Percentiles rank a stretch among this genome's conserved stretches.
Conservation (phyloP, 2,329 filamentous ascomycete species). For the Nigrospora osmanthi region DNA sequence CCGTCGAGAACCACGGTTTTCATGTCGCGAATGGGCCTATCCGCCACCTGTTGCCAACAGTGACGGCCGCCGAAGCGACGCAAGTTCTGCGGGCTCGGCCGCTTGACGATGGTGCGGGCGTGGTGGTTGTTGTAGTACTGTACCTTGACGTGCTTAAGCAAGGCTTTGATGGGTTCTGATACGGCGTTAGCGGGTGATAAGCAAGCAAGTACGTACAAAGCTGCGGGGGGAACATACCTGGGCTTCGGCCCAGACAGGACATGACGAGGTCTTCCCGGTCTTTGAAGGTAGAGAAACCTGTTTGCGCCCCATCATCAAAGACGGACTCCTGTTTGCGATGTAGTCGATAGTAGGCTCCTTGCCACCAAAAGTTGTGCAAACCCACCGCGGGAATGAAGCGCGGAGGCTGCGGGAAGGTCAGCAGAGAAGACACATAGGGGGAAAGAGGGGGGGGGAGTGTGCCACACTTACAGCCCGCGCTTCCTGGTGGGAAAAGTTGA, state of each 20-base stretch:
- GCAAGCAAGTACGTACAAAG: not conserved
- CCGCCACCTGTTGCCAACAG: constrained; percentile 49
- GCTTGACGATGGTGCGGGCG: constrained; percentile 51
- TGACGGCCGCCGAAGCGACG: constrained; percentile 34
- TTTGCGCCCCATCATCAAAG: constrained; percentile 23
- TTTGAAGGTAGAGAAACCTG: constrained; percentile 29
- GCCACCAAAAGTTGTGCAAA: constrained; percentile 45
- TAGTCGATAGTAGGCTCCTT: constrained; percentile 40
- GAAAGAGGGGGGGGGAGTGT: not conserved
- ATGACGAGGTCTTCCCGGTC: constrained; percentile 45
- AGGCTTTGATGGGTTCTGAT: constrained; percentile 43
- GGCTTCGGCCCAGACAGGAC: constrained; percentile 45
- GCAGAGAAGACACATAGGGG: not conserved
- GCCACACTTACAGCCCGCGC: constrained; percentile 33
- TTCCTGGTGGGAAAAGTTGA: constrained; percentile 53
- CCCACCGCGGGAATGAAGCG: constrained; percentile 48
- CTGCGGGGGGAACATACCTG: constrained; percentile 12
- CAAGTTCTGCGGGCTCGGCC: constrained; percentile 37
- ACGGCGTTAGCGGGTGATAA: constrained; percentile 3
- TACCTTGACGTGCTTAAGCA: constrained; percentile 45
- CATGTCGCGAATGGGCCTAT: constrained; percentile 62
- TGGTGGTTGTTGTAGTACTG: constrained; percentile 43
- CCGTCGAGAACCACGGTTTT: constrained; percentile 67
- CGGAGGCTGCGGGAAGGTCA: constrained; percentile 27
- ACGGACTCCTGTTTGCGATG: constrained; percentile 36